phyloP scores from a whole-genome alignment of 2,329 filamentous ascomycete species.

The Alternaria sp. region DNA sequence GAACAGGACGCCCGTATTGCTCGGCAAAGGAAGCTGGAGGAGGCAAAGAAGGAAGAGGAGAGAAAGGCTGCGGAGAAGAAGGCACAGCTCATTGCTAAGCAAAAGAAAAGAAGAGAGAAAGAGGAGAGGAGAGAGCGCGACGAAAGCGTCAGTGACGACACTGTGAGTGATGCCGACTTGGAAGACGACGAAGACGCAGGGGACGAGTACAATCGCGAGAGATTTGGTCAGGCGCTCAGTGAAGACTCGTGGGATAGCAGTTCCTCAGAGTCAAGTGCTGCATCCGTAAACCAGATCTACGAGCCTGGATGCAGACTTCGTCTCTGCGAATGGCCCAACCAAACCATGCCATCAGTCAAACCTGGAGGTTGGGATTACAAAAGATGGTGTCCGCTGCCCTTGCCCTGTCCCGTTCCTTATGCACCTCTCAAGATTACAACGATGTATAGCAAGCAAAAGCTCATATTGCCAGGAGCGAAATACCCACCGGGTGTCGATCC shows the following conservation, averaged over 20 bases:
- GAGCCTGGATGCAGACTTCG: constrained; percentile 24
- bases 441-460: constrained; percentile 25
- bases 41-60: constrained; percentile 16
- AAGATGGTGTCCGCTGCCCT: neutral
- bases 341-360: constrained; percentile 9
- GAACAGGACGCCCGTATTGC: constrained; percentile 18
- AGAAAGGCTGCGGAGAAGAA: constrained; percentile 7
- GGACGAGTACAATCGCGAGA: constrained; percentile 2
- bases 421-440: constrained; percentile 31
- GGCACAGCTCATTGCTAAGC: constrained; percentile 7
- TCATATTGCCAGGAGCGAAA: constrained; percentile 31
- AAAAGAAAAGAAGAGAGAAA: constrained; percentile 12
- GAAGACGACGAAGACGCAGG: neutral
- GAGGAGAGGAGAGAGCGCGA: constrained; percentile 10
- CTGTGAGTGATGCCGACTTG: neutral
- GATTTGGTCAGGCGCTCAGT: constrained; percentile 19
- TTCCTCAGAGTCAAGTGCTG: constrained; percentile 13
- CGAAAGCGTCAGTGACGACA: constrained; percentile 25
- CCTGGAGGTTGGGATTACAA: neutral
- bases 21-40: constrained; percentile 9
- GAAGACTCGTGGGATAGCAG: constrained; percentile 31
- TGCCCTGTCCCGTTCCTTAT: constrained; percentile 29
- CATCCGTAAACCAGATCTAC: neutral
- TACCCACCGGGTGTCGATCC: constrained; percentile 21
- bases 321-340: constrained; percentile 37